Percentiles rank a stretch among this genome's conserved stretches.
These are phyloP conservation scores for Brassica napus DNA, from an alignment of 345 rosid species.

Conservation along the genomic window Da-Ae NC_063451.1:13305001-13305500, in stretches of 20 bases:
- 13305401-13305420: slow-evolving; percentile 64
- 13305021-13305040: slow-evolving; percentile 34
- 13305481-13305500: slow-evolving; percentile 56
- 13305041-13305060: slow-evolving; percentile 11
- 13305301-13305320: slow-evolving; percentile 52
- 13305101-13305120: slow-evolving; percentile 58
- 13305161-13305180: slow-evolving; percentile 61
- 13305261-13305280: slow-evolving; percentile 34
- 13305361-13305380: slow-evolving; percentile 57
- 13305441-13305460: slow-evolving; percentile 62
- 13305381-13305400: slow-evolving; percentile 48
- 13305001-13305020: slow-evolving; percentile 45
- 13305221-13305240: slow-evolving; percentile 55
- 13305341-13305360: slow-evolving; percentile 50
- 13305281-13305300: slow-evolving; percentile 42
- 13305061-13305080: slow-evolving; percentile 39
- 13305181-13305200: slow-evolving; percentile 60
- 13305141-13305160: slow-evolving; percentile 44
- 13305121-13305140: slow-evolving; percentile 52
- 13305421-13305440: slow-evolving; percentile 49
- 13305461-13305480: slow-evolving; percentile 66
- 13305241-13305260: slow-evolving; percentile 44
- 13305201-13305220: slow-evolving; percentile 52
- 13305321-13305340: slow-evolving; percentile 49
- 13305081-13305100: slow-evolving; percentile 59